These are phyloP conservation scores for Pyricularia pennisetigena DNA, from an alignment of 2,329 filamentous ascomycete genomes.

Conservation along the genomic window DNA sequence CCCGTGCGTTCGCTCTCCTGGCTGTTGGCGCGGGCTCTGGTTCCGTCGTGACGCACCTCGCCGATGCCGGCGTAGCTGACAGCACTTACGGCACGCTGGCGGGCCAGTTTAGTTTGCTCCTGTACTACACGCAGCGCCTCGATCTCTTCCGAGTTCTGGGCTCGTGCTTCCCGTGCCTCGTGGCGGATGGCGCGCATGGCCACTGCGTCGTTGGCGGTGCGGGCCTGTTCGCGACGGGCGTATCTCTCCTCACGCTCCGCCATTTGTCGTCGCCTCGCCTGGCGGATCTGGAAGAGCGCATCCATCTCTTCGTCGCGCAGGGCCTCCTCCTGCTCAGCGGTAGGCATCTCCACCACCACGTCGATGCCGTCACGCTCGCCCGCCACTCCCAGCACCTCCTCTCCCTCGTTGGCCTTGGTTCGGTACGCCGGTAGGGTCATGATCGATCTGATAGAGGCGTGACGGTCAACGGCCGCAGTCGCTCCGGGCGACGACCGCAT, in stretches of 20 bases:
- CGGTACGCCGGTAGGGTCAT: conserved; percentile 89
- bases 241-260: conserved; percentile 71
- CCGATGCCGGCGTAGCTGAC: conserved; percentile 71
- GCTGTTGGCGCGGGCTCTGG: conserved; percentile 62
- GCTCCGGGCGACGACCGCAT: conserved; percentile 7
- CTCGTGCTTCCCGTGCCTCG: conserved; percentile 36
- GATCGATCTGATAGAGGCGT: conserved; percentile 82
- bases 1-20: conserved; percentile 63
- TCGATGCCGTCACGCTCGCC: conserved; percentile 91
- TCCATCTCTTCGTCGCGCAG: conserved; percentile 88
- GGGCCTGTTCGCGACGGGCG: conserved; percentile 59
- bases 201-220: conserved; percentile 57
- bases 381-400: conserved; percentile 77
- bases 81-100: conserved; percentile 60
- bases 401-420: conserved; percentile 58
- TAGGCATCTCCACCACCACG: conserved; percentile 77
- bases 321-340: conserved; percentile 65
- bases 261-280: conserved; percentile 64
- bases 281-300: conserved; percentile 77
- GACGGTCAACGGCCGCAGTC: conserved; percentile 54
- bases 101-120: conserved; percentile 44
- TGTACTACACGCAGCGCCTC: conserved; percentile 49
- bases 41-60: conserved; percentile 68
- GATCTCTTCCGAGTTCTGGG: conserved; percentile 42
- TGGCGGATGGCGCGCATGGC: conserved; percentile 59